Evolutionary conservation across 495 filamentous ascomycete genomes (phyloP).

Genomic region (Hyphodiscus hymeniophilus): DNA sequence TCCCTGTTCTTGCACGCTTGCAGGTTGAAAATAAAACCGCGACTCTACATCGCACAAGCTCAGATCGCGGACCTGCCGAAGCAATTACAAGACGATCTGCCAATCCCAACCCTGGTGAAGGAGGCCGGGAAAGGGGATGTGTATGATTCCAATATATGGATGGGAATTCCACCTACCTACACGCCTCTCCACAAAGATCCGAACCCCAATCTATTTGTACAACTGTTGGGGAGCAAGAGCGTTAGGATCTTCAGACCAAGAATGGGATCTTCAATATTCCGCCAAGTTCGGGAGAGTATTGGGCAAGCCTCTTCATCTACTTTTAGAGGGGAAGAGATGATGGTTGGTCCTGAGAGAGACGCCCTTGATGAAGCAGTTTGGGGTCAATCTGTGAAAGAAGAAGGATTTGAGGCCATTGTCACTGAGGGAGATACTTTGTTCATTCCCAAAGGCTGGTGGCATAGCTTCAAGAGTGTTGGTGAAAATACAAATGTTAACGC

Average conservation of each 20-base stretch:
- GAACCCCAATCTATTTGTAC: constrained; percentile 88
- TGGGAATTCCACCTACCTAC: constrained; percentile 75
- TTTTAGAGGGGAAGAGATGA: constrained; percentile 86
- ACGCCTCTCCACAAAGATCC: constrained; percentile 89
- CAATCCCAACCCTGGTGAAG: constrained; percentile 54
- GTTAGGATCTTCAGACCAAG: constrained; percentile 61
- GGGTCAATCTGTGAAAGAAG: constrained; percentile 32
- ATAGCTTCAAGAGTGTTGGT: constrained; percentile 74
- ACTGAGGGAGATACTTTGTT: constrained; percentile 67
- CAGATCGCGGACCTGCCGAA: constrained; percentile 57
- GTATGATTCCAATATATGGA: constrained; percentile 81
- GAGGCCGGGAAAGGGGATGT: constrained; percentile 62
- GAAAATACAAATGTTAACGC: constrained; percentile 50
- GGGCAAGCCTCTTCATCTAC: constrained; percentile 39
- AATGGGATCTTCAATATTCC: constrained; percentile 53
- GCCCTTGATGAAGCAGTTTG: constrained; percentile 64
- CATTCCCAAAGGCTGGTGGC: constrained; percentile 94
- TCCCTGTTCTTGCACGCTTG: constrained; percentile 12
- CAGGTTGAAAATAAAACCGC: neutral
- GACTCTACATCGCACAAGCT: constrained; percentile 80
- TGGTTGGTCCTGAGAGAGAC: constrained; percentile 65
- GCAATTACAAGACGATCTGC: constrained; percentile 54
- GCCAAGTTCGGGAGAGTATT: constrained; percentile 39
- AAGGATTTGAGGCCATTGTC: constrained; percentile 51
- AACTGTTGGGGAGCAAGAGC: constrained; percentile 65